Evolutionary conservation across 2,329 filamentous ascomycete species (phyloP).

Genomic region (Neoscytalidium dimidiatum): DNA sequence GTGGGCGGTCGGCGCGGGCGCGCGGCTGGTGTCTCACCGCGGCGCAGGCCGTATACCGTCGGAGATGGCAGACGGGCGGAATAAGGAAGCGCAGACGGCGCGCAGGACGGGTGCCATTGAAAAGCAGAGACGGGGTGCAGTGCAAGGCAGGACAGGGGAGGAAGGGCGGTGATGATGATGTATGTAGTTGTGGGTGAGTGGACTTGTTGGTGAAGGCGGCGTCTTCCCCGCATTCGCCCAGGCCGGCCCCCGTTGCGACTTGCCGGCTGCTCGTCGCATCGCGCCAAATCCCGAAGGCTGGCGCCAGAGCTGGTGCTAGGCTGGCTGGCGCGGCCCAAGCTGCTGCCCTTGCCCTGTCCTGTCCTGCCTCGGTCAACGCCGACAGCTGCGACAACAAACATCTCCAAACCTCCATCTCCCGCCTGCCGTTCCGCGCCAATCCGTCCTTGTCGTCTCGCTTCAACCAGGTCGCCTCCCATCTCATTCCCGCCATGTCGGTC

Average conservation of each 20-base stretch:
- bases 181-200: not conserved
- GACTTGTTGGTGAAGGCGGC: not conserved
- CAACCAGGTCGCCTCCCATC: not conserved
- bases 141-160: not conserved
- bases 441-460: not conserved
- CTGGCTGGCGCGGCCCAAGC: not conserved
- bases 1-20: not conserved
- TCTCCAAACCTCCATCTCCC: not conserved
- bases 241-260: not conserved
- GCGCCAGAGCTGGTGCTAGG: not conserved
- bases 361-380: constrained; percentile 17
- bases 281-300: constrained; percentile 1
- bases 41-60: not conserved
- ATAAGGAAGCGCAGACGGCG: not conserved
- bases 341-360: no score
- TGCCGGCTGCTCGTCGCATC: not conserved
- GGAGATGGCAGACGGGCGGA: not conserved
- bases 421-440: not conserved
- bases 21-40: not conserved
- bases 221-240: constrained; percentile 10
- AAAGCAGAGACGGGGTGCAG: not conserved
- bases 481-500: constrained; percentile 66
- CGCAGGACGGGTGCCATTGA: not conserved
- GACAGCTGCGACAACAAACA: constrained; percentile 13
- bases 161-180: not conserved